A percentile compares a stretch with the other conserved stretches of the same genome.
These are phyloP conservation scores for Clonostachys rosea DNA, from an alignment of 2,329 filamentous ascomycete genomes.

Conservation along the genomic window DNA sequence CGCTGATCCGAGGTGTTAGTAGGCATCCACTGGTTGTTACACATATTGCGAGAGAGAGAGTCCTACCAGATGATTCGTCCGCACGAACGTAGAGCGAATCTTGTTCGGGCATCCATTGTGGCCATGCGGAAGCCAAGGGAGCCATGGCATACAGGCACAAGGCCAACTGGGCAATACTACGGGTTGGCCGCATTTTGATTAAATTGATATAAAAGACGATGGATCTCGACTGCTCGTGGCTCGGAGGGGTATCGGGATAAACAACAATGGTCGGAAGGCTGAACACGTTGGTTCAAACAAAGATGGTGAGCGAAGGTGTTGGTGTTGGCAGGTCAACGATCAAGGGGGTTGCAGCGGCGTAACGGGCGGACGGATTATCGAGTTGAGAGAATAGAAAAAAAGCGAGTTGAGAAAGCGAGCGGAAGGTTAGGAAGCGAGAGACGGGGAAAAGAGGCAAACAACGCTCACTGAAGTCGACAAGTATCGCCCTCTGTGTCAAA, in stretches of 20 bases:
- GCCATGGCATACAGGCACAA: conserved; percentile 45
- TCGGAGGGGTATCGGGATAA: not conserved
- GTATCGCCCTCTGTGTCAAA: conserved; percentile 1
- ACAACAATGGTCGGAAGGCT: not conserved
- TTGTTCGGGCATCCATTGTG: conserved; percentile 47
- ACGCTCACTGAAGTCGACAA: not conserved
- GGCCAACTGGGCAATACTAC: conserved; percentile 39
- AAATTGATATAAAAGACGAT: not conserved
- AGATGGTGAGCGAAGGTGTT: no score
- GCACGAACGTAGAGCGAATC: conserved; percentile 46
- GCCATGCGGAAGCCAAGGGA: conserved; percentile 50
- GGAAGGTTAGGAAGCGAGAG: not conserved
- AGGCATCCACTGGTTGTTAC: not conserved
- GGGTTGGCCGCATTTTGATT: conserved; percentile 42
- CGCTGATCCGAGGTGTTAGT: not conserved
- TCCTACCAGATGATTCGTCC: conserved; percentile 21
- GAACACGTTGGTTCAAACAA: no score
- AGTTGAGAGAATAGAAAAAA: not conserved
- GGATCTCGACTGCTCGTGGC: no score
- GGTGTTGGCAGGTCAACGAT: no score
- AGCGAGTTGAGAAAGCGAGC: not conserved
- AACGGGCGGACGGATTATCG: not conserved
- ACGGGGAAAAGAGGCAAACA: conserved; percentile 1
- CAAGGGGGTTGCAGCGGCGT: no score
- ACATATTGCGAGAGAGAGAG: not conserved